Base-by-base conservation (phyloP, 768 basidiomycete genomes). In the Mycena venus region DNA sequence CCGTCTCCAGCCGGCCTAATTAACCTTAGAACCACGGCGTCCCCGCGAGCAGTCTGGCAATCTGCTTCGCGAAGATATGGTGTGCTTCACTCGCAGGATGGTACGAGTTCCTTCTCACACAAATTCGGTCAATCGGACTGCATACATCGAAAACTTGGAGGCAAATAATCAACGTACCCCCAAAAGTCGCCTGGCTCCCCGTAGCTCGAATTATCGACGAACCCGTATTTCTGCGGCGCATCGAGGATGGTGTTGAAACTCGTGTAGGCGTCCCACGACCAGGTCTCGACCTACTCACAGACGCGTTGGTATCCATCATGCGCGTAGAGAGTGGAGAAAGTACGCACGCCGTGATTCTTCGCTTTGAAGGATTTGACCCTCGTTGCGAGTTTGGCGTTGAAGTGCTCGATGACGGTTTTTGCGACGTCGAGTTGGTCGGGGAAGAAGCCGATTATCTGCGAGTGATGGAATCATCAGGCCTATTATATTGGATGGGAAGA, bases 211-310 rank as follows among this genome's bases (percentile, higher is more conserved):
- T 85, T 85, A 75, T 91, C 90, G 21, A 83, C 81, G 79, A 91
- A 91, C 0, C 91, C 91, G 69, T 86, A 91, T 21, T 83, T 77
- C 1, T 82, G 84, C 2, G 91, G 89, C 38, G 80, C 68, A 80
- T 90, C 82, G 10, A 92, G 81, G 29, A 91, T 87, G 3, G 82
- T 85, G 23, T 83, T 86, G 82, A 91, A 91, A 32, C 82, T 83
- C 0, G 88, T 69, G 75, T 87, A 83, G 1, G 90, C 83, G 72
- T 92, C 90, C 84, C 85, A 92, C 14, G 86, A 29, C 80, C 83
- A 90, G 0, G 88, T 89, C 29, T 79, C 80, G 21, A 89, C 86
- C 89, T 91, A 25, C 32, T 32, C 12, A 29, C 38, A 10, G 49
- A 42, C 27, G 19, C 2, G 25, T 5, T 1, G 10, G 63, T 23